These are phyloP conservation scores for Lichtheimia ramosa DNA, from an alignment of 371 early-diverging fungal species.

Conservation along the genomic window DNA sequence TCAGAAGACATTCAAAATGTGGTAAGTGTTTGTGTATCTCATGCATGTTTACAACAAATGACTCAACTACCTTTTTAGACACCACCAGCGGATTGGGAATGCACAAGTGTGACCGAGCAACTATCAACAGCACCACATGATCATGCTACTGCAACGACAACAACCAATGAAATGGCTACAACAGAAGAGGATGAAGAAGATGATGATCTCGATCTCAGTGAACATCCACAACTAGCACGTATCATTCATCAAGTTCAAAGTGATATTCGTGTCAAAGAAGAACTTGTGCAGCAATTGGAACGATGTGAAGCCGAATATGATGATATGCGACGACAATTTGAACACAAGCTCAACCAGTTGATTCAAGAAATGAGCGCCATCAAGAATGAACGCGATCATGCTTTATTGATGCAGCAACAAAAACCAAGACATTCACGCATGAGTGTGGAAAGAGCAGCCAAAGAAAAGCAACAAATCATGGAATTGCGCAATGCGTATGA, in stretches of 20 bases:
- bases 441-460: constrained; percentile 20
- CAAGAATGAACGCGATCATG: constrained; percentile 70
- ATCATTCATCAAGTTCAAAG: constrained; percentile 63
- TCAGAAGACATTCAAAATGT: constrained; percentile 1
- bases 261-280: constrained; percentile 68
- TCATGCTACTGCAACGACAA: no score
- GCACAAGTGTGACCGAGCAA: no score
- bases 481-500: constrained; percentile 58
- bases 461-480: constrained; percentile 25
- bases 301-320: constrained; percentile 54
- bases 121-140: no score
- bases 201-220: background rate
- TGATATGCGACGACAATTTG: constrained; percentile 64
- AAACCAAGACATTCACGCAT: constrained; percentile 9
- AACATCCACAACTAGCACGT: constrained; percentile 34
- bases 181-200: background rate
- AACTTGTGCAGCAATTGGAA: constrained; percentile 55
- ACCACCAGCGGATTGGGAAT: constrained; percentile 9
- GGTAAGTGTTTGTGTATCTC: background rate
- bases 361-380: constrained; percentile 54
- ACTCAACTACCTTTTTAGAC: background rate
- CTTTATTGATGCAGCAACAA: constrained; percentile 27
- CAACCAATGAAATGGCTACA: background rate
- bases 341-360: constrained; percentile 53
- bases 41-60: no score